A percentile compares a stretch with the other conserved stretches of the same genome.
phyloP scores from a whole-genome alignment of 176 grass and related monocot genomes.

The Sorghum bicolor region Sorghum_bicolor_NCBIv3 NC_012876.2:27548501-27549000 shows the following conservation, averaged over 20 bases:
- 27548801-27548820: too few relatives aligned
- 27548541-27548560: background rate
- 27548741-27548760: background rate
- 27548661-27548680: too few relatives aligned
- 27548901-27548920: constrained; percentile 99
- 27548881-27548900: constrained; percentile 96
- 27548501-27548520: background rate
- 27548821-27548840: background rate
- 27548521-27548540: constrained; percentile 11
- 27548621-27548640: constrained; percentile 13
- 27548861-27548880: constrained; percentile 58
- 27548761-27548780: background rate
- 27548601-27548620: constrained; percentile 1
- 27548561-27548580: background rate
- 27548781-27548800: too few relatives aligned
- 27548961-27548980: background rate
- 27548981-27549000: constrained; percentile 10
- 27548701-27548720: background rate
- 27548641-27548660: too few relatives aligned
- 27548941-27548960: constrained; percentile 79
- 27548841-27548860: constrained; percentile 10
- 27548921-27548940: constrained; percentile 96
- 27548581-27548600: background rate
- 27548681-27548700: background rate
- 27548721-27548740: too few relatives aligned